phyloP scores from a whole-genome alignment of 495 filamentous ascomycete genomes.

The Podospora anserina region DNA sequence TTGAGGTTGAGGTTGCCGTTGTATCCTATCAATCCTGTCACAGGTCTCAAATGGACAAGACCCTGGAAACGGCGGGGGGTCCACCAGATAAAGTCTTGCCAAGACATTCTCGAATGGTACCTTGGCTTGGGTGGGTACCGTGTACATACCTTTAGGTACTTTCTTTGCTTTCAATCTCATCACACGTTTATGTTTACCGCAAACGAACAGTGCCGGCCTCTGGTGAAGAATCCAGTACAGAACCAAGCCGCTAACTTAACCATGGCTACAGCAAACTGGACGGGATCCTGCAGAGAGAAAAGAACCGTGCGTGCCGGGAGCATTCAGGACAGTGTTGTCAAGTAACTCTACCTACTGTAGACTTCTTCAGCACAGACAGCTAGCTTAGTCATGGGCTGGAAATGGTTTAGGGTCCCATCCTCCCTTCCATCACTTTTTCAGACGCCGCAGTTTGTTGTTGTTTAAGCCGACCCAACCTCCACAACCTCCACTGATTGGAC shows the following conservation, averaged over 20 bases:
- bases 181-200: neutral
- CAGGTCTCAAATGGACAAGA: neutral
- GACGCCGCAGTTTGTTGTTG: neutral
- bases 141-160: neutral
- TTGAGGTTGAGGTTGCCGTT: neutral
- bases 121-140: neutral
- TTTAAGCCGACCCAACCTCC: constrained; percentile 1
- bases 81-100: neutral
- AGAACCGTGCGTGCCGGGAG: neutral
- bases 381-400: constrained; percentile 4
- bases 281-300: neutral
- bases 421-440: neutral
- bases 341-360: neutral
- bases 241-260: neutral
- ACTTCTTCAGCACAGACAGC: neutral
- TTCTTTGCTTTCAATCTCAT: neutral
- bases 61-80: neutral
- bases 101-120: neutral
- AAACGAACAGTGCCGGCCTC: neutral
- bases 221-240: neutral
- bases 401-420: neutral
- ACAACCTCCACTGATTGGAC: constrained; percentile 16
- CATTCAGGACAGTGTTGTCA: neutral
- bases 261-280: neutral
- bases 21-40: neutral